A percentile compares a stretch with the other conserved stretches of the same genome.
phyloP scores from a whole-genome alignment of 2,329 filamentous ascomycete species.

The Sclerotinia spermophila region DNA sequence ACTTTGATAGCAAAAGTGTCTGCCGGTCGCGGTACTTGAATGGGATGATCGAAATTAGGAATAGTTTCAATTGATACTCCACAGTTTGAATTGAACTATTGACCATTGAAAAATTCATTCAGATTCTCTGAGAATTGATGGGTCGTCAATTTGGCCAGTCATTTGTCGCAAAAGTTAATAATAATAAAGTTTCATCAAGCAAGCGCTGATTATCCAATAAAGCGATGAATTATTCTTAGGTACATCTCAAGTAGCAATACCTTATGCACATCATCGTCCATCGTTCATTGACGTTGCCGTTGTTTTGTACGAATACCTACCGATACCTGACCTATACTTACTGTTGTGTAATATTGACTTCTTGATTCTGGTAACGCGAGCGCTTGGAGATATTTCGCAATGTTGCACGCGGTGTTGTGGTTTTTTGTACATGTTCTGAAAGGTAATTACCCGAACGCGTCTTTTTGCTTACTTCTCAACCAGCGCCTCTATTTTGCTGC shows the following conservation, averaged over 20 bases:
- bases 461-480: constrained; percentile 4
- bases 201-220: constrained; percentile 27
- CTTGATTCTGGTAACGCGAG: constrained; percentile 24
- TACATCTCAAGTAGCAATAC: not conserved
- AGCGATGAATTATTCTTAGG: not conserved
- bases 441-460: constrained; percentile 13
- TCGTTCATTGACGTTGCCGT: not conserved
- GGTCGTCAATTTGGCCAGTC: constrained; percentile 11
- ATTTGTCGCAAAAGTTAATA: not conserved
- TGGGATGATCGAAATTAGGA: not conserved
- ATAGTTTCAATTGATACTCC: constrained; percentile 1
- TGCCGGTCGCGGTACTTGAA: constrained; percentile 24
- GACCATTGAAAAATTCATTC: not conserved
- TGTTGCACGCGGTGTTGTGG: constrained; percentile 13
- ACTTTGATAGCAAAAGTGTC: constrained; percentile 23
- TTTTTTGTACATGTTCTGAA: not conserved
- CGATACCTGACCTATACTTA: not conserved
- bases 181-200: constrained; percentile 26
- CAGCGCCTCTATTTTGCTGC: not conserved
- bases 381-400: constrained; percentile 27
- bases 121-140: not conserved
- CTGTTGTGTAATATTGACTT: not conserved
- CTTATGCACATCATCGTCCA: not conserved
- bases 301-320: not conserved
- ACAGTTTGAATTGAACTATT: constrained; percentile 7